These are phyloP conservation scores for Oryza coarctata DNA, from an alignment of 176 grass and related monocot genomes.

Conservation along the genomic window DNA sequence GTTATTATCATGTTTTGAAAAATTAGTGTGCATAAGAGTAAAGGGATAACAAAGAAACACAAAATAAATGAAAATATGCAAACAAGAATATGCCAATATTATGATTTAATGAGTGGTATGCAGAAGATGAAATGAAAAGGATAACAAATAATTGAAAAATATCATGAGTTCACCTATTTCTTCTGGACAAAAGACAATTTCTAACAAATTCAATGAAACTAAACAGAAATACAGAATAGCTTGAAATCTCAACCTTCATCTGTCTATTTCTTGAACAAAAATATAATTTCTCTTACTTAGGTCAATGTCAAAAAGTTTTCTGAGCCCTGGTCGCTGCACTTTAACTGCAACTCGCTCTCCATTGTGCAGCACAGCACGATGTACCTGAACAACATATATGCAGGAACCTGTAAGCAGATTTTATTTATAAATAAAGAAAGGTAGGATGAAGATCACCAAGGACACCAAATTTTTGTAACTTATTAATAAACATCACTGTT, in stretches of 20 bases:
- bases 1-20: background rate
- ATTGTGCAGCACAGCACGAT: constrained; percentile 83
- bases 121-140: background rate
- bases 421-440: background rate
- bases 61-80: background rate
- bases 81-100: too few relatives aligned
- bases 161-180: constrained; percentile 5
- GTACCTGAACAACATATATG: constrained; percentile 63
- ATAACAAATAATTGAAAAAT: background rate
- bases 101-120: too few relatives aligned
- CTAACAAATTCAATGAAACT: constrained; percentile 19
- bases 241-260: background rate
- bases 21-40: background rate
- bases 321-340: constrained; percentile 91
- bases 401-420: background rate
- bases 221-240: constrained; percentile 11
- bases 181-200: background rate
- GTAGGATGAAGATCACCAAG: constrained; percentile 10
- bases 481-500: background rate
- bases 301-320: constrained; percentile 98
- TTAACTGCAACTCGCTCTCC: constrained; percentile 90
- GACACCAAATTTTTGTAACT: background rate
- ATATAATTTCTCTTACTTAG: constrained; percentile 61
- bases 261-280: background rate
- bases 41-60: background rate